Base-by-base conservation (phyloP, 2,329 filamentous ascomycete genomes). In the Paecilomyces dactylethromorphus region DNA sequence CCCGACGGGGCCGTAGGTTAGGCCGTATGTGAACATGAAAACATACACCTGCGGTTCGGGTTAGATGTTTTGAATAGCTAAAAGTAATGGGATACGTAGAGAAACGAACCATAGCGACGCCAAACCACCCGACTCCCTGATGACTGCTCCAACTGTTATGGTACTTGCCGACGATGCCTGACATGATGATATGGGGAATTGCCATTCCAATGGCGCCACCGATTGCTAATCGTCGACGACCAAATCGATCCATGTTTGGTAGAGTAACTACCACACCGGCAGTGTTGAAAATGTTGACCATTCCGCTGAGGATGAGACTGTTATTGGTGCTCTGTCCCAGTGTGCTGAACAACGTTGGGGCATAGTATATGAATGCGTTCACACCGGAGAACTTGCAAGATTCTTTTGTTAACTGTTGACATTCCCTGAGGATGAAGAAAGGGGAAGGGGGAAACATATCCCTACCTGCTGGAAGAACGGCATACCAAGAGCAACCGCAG, bases 1-100 rank as follows among this genome's bases (percentile, higher is more conserved):
- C 1, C 64, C 66, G n/a, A 65, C 64, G 0, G 68, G 68, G 0
- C 68, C 68, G 66, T 66, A 70, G 7, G 67, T 68, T 4, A 65
- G 64, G 1, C 67, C 68, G 12, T 35, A 35, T 15, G 32, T 12
- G 13, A 35, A 35, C 32, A 35, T 35, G 12, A 35, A 35, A 3
- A 35, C 32, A 10, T 35, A 35, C 13, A 35, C 32, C 32, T 35
- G 13, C n/a, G 10, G 7, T 3, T 12, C 13, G 3, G 12, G 13
- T 35, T 35, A 35, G 32, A 3, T 11, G 8, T 4, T 35, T 10
- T 35, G 3, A 35, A 11, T 12, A 3, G 12, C 32, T 10, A 10
- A 15, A 10, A 35, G 32, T 4, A 26, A 26, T 26, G 24, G 24
- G 5, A 12, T 35, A 11, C 12, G 12, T 35, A 12, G 11, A 10